These are phyloP conservation scores for Pyrrhoderma lamaoense DNA, from an alignment of 1,284 basidiomycete species.

Conservation along the genomic window DNA sequence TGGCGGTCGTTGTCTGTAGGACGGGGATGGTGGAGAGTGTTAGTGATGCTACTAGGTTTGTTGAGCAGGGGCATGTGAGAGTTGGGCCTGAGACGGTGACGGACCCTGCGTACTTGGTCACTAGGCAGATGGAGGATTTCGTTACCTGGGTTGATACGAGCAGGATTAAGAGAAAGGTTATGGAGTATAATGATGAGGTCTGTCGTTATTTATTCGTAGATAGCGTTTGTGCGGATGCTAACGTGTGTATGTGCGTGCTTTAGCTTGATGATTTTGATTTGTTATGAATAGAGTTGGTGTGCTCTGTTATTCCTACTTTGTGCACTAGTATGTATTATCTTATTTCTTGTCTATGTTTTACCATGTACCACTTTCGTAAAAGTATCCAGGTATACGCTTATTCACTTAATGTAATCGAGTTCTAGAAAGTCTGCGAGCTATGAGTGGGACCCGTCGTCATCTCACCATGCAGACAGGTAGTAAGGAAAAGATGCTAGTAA, in stretches of 20 bases:
- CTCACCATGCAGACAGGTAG: too few species aligned
- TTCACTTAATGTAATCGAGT: too few species aligned
- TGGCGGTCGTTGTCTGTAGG: constrained; percentile 91
- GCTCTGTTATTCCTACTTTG: too few species aligned
- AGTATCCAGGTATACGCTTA: too few species aligned
- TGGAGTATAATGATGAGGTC: constrained; percentile 96
- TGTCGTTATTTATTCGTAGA: constrained; percentile 22
- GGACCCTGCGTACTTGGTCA: constrained; percentile 95
- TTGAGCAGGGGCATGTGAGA: constrained; percentile 97
- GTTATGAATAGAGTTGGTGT: constrained; percentile 37
- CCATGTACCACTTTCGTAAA: too few species aligned
- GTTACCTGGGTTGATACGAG: constrained; percentile 99
- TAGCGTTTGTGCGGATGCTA: constrained; percentile 16
- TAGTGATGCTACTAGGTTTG: constrained; percentile 90
- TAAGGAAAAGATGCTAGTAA: too few species aligned
- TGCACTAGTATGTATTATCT: too few species aligned
- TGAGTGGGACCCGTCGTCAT: too few species aligned
- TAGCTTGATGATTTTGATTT: constrained; percentile 90
- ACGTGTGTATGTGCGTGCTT: not conserved
- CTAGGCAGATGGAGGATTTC: constrained; percentile 98
- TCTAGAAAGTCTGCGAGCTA: too few species aligned
- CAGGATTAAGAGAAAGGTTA: constrained; percentile 93
- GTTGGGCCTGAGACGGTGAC: constrained; percentile 95
- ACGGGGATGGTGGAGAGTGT: constrained; percentile 96
- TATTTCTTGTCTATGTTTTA: too few species aligned